These are phyloP conservation scores for Coniophora puteana DNA, from an alignment of 1,284 basidiomycete species.

Conservation along the genomic window DNA sequence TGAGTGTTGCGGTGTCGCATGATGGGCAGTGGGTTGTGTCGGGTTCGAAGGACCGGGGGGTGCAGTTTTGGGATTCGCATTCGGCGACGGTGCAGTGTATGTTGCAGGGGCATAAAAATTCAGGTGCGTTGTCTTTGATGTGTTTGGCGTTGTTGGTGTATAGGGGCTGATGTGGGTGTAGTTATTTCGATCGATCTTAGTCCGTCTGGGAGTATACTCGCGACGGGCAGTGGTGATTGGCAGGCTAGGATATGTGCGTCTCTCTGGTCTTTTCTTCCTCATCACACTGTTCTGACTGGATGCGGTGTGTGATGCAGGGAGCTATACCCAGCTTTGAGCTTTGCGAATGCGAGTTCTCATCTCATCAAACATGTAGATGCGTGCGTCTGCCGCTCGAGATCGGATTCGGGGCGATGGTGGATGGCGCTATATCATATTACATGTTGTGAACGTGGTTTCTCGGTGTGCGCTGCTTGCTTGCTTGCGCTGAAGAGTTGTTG, in stretches of 20 bases:
- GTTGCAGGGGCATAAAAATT: slow-evolving; percentile 89
- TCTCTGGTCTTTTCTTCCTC: slow-evolving; percentile 1
- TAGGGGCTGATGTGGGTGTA: slow-evolving; percentile 19
- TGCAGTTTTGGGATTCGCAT: slow-evolving; percentile 85
- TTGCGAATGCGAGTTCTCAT: no score
- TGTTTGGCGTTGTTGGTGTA: slow-evolving; percentile 3
- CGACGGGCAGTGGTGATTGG: slow-evolving; percentile 87
- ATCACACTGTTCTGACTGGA: no score
- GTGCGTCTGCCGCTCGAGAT: no score
- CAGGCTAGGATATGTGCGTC: slow-evolving; percentile 74
- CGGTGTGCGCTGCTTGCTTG: no score
- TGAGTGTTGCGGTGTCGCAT: slow-evolving; percentile 77
- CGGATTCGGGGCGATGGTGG: no score
- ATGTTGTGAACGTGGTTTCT: no score
- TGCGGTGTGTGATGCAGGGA: no score
- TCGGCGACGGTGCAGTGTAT: slow-evolving; percentile 77
- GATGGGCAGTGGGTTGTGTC: slow-evolving; percentile 89
- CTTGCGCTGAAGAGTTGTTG: no score
- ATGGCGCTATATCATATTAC: no score
- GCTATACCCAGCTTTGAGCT: no score
- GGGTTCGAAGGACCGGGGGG: slow-evolving; percentile 87
- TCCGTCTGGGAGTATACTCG: slow-evolving; percentile 70
- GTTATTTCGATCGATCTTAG: slow-evolving; percentile 87
- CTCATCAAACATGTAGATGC: no score
- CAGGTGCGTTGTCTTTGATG: slow-evolving; percentile 39